Conservation (phyloP, 2,329 filamentous ascomycete genomes). For the Penicillium occitanis region DNA sequence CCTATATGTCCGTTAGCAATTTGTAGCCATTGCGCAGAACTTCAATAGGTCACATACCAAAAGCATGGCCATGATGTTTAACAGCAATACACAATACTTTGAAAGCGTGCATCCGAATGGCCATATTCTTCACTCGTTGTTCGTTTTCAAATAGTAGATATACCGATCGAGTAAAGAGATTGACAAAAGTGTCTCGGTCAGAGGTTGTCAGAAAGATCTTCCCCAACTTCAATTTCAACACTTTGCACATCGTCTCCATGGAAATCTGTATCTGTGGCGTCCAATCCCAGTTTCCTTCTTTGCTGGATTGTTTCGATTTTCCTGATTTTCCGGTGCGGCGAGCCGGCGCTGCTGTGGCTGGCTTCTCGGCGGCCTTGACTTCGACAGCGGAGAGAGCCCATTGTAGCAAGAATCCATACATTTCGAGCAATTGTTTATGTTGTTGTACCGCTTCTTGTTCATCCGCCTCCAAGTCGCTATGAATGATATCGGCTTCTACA, state of each 20-base stretch:
- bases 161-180: constrained; percentile 85
- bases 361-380: constrained; percentile 87
- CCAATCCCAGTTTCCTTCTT: constrained; percentile 84
- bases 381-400: constrained; percentile 96
- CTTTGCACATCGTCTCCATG: constrained; percentile 92
- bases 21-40: too few relatives aligned
- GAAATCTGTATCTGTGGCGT: constrained; percentile 82
- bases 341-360: constrained; percentile 67
- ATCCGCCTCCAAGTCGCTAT: constrained; percentile 85
- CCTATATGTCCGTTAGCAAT: constrained; percentile 52
- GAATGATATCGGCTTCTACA: constrained; percentile 78
- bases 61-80: constrained; percentile 96
- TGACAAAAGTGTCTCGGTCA: constrained; percentile 91
- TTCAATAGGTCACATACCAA: constrained; percentile 39
- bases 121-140: constrained; percentile 80
- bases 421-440: constrained; percentile 88
- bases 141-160: constrained; percentile 95
- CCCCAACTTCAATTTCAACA: constrained; percentile 85
- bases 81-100: constrained; percentile 95
- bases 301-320: constrained; percentile 66
- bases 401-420: constrained; percentile 90
- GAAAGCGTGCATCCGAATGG: constrained; percentile 94
- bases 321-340: constrained; percentile 71
- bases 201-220: constrained; percentile 96
- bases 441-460: constrained; percentile 83